Base-by-base conservation (phyloP, 73 alveolate species). In the Symbiodinium natans region DNA sequence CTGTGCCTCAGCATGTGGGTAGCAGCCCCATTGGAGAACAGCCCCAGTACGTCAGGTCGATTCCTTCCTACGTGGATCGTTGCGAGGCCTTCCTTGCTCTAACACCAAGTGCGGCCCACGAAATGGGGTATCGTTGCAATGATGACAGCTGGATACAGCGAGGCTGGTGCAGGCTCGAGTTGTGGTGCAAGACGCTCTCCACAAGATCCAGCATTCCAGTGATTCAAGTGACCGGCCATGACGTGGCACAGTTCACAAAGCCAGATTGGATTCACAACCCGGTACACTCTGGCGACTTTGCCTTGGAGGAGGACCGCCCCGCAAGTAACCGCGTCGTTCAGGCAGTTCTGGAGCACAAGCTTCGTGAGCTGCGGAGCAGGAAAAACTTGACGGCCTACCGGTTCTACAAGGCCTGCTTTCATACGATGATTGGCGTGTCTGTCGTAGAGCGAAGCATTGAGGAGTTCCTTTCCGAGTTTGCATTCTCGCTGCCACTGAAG, bases 261-360 rank as follows among this genome's bases (percentile, higher is more conserved):
- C 93, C 93, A 15, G 7, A 42, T 41, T 84, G 93, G 93, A 29
- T 9, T 42, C 93, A 74, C 10, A n/a, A 84, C 93, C 93, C 93
- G 31, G 93, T 84, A 42, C 93, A 84, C 39, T 46, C 54, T 41
- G 93, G 93, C 41, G 25, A n/a, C 15, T 84, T 84, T 31, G 34
- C 82, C 54, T 1, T 84, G 33, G 93, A 84, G 36, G 34, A 15
- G 0, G 93, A 84, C 38, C 82, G 93, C 13, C 36, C 33, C 9
- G 15, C 82, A 11, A 42, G 93, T 31, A 46, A 48, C 68, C 48
- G 17, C 23, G 93, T 84, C 54, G 52, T 84, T 43, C 82, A 46
- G 82, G 34, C 71, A 33, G 93, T 63, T 9, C 46, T 46, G 52
- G 54, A 6, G 52, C 9, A 84, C 11, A 41, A 84, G 46, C 52